Base-by-base conservation (phyloP, 1,139 yeast genomes). In the Hansenula sp. region DNA sequence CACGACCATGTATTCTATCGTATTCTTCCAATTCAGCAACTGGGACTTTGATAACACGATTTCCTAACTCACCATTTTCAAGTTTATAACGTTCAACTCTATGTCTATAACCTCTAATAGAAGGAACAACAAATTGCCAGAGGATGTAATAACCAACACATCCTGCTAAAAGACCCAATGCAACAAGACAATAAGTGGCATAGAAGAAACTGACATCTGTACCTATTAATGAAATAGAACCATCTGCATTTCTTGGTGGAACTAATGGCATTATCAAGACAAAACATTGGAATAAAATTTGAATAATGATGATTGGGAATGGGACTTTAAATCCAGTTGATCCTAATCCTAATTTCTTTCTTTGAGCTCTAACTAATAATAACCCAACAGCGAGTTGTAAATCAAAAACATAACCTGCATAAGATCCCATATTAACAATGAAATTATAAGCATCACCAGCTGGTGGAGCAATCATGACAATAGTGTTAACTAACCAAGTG, bases 371-470 rank as follows among this genome's bases (percentile, higher is more conserved):
- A 17, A 68, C 58, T 24, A 52, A 51, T 32, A 69, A 38, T 34
- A 69, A 48, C 1, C 75, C 75, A 34, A 66, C 46, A 16, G 62
- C 61, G 37, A 67, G 53, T 20, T 64, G 51, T 24, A 66, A 47
- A 39, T 62, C 62, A 57, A 70, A 69, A 36, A 70, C 57, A 43
- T 66, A 60, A 21, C 59, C 52, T 6, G 69, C 55, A 48, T 66
- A 68, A 3, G 62, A 47, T 18, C 61, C 61, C 42, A 61, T 44
- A 37, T 57, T 57, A 14, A 57, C 54, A 35, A 71, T 62, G 37
- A 70, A 68, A 48, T 69, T 69, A 47, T 68, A 70, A 6, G 75
- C 75, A 46, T 66, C 71, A 24, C 75, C 76, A 2, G 73, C 66
- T n/a, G 65, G 65, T 16, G 75, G 75, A 11, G 73, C 75, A 26